phyloP scores from a whole-genome alignment of 2,329 filamentous ascomycete species.

The Zymoseptoria passerinii region DNA sequence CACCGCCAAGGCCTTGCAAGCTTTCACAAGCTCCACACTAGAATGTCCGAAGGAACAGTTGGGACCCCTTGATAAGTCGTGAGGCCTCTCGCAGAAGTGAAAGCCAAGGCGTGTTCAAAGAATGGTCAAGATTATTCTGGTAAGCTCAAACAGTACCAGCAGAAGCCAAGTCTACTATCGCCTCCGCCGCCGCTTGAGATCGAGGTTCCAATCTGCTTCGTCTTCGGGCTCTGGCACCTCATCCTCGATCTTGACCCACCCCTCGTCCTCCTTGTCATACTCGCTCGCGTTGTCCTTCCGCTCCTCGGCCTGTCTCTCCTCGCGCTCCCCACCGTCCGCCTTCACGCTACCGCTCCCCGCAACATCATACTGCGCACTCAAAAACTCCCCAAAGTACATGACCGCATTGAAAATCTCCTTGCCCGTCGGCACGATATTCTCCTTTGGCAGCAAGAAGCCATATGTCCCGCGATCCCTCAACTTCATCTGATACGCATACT shows the following conservation, averaged over 20 bases:
- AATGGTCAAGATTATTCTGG: neutral
- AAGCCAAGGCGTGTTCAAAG: neutral
- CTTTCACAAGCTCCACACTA: neutral
- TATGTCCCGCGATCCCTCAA: conserved; percentile 88
- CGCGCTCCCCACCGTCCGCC: conserved; percentile 4
- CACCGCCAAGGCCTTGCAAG: neutral
- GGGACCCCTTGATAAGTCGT: neutral
- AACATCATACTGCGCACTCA: conserved; percentile 45
- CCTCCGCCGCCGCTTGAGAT: conserved; percentile 13
- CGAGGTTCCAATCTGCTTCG: conserved; percentile 8
- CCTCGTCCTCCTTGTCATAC: conserved; percentile 8
- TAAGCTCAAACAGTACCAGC: neutral
- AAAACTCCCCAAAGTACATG: conserved; percentile 73
- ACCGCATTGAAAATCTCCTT: conserved; percentile 79
- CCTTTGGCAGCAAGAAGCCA: conserved; percentile 79
- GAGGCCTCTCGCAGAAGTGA: neutral
- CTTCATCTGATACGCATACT: conserved; percentile 89
- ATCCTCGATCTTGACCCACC: conserved; percentile 10
- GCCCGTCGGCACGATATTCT: conserved; percentile 81
- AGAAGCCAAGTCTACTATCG: conserved; percentile 1
- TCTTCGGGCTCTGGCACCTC: conserved; percentile 1
- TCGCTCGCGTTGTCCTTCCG: neutral
- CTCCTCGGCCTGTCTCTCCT: conserved; percentile 3
- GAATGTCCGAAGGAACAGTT: neutral
- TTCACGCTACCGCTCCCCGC: neutral